Base-by-base conservation (phyloP, 805 yeast genomes). In the Sungouiella thailandica region DNA sequence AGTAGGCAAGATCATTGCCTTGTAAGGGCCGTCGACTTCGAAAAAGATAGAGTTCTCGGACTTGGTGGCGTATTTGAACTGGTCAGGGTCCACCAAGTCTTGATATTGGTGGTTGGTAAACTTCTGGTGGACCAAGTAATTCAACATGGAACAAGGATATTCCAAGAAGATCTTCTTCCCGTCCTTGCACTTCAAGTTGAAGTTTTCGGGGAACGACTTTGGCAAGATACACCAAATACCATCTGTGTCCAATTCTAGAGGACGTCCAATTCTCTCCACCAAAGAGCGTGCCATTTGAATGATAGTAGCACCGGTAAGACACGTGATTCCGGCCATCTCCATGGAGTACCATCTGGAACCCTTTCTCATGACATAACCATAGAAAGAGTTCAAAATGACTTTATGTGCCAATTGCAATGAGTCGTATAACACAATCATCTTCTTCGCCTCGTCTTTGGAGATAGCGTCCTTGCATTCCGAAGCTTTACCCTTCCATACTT, bases 241-340 rank as follows among this genome's bases (percentile, higher is more conserved):
- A 71, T 93, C 99, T 0, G 99, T 93, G 60, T 93, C 99, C 44
- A 93, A 73, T 53, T 93, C 99, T 40, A 93, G 65, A 0, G 98
- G 98, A 47, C 97, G 72, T 2, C 99, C 99, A 4, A 94, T 64
- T 49, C 96, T 68, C 55, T 90, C 97, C 10, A 93, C 96, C 39
- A 93, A 64, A 1, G 83, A 65, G 41, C 97, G 71, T 0, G 99
- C 99, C 93, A 90, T 84, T 60, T 94, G 97, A 66, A 93, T 93
- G 49, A 93, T 93, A 0, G 95, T 87, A 1, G 98, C 96, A 34
- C 99, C 99, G 0, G 98, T 93, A 31, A 89, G 70, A 71, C 98
- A 94, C 0, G 99, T 93, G 13, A 93, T 93, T 43, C 99, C 99
- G 0, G 98, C 99, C 98, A 94, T 93, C 58, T 93, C 98, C 93